Evolutionary conservation across 75 land plant species (phyloP), one percentile per base, ranked within the genome.

Genomic region (Pinus albicaulis): DNA sequence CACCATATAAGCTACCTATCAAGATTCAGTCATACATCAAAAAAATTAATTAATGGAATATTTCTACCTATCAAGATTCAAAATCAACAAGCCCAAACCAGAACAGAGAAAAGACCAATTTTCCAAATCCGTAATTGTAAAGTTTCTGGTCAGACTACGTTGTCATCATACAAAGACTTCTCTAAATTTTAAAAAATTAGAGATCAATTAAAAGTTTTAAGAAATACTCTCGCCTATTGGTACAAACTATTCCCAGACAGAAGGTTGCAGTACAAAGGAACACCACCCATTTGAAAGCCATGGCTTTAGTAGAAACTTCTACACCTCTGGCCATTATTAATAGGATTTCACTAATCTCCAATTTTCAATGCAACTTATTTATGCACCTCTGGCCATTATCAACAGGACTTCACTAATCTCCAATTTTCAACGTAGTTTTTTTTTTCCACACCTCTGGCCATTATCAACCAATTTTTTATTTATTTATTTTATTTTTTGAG

Each of bases 241-340:
- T 66, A 41, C 36, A 66, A 66, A 66, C 20, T 48, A 66, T 66
- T 36, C 70, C 70, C 34, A 66, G 48, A n/a, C 70, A 66, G 11
- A 66, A 66, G 38, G 48, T 66, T 66, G 48, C 38, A 19, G 3
- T 6, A 38, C 48, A 66, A 44, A 66, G 70, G 8, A 66, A 66
- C 20, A 16, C n/a, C 14, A 66, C 38, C 70, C 70, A 66, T 66
- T 38, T 66, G 48, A 20, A 66, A 66, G 70, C 17, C 70, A 36
- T 66, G 22, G 44, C 70, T 66, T 41, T 66, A 41, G 44, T 2
- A 19, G n/a, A 44, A 22, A 38, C 2, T 66, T 66, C 48, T 66
- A 23, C 70, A 17, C 70, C 70, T 66, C 48, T 31, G 3, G 70
- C 70, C 70, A 36, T 66, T 66, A 36, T 66, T 7, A 38, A 38